Evolutionary conservation across 306 rosid species (phyloP).

Genomic region (Acacia acuminata): DNA sequence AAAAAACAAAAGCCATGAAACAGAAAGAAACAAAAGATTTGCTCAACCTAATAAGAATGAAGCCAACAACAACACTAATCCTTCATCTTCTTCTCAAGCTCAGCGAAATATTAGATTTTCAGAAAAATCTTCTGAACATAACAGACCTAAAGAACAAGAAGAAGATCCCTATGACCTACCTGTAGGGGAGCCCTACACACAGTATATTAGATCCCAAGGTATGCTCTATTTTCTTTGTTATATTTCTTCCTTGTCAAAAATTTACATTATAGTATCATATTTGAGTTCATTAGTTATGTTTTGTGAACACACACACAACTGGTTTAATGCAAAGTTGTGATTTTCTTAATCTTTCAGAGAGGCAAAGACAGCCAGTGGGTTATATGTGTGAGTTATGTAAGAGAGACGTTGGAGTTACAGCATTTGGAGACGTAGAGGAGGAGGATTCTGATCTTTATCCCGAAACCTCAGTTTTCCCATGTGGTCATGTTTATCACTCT

Average conservation of each 20-base stretch:
- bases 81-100: not conserved
- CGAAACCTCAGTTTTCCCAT: not conserved
- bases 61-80: not conserved
- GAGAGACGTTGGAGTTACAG: not conserved
- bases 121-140: not conserved
- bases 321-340: not conserved
- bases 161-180: not conserved
- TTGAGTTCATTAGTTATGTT: too few relatives aligned
- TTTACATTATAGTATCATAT: not conserved
- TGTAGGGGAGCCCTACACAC: not conserved
- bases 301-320: too few relatives aligned
- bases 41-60: not conserved
- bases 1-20: not conserved
- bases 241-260: not conserved
- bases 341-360: not conserved
- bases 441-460: not conserved
- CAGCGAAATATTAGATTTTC: not conserved
- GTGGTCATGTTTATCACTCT: constrained; percentile 23
- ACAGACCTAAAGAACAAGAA: too few relatives aligned
- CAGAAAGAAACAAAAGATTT: not conserved
- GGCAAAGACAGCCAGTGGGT: not conserved
- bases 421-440: not conserved
- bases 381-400: not conserved
- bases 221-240: not conserved
- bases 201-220: not conserved